A percentile compares a stretch with the other conserved stretches of the same genome.
Conservation (phyloP, 2,329 filamentous ascomycete genomes). For the Chaetomium globosum region DNA sequence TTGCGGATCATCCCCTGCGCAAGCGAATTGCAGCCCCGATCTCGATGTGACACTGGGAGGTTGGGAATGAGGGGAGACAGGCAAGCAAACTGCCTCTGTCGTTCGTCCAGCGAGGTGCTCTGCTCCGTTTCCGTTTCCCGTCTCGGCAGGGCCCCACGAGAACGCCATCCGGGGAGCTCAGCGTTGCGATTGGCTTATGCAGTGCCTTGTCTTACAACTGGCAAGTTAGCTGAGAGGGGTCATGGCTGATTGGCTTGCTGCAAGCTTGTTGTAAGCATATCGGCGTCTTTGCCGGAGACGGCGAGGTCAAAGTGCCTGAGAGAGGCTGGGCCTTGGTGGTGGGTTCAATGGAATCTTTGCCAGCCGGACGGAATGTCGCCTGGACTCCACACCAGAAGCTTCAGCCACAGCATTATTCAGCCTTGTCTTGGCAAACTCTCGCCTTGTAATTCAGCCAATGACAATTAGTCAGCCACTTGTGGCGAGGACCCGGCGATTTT, state of each 20-base stretch:
- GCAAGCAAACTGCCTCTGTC: not conserved
- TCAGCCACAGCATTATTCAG: slow-evolving; percentile 34
- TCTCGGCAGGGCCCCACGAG: not conserved
- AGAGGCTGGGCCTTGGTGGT: not conserved
- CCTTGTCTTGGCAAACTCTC: slow-evolving; percentile 20
- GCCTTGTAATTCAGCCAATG: slow-evolving; percentile 20
- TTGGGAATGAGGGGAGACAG: not conserved
- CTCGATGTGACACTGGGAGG: slow-evolving; percentile 9
- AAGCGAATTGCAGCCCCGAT: slow-evolving; percentile 12
- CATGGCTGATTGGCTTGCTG: not conserved
- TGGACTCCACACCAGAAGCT: slow-evolving; percentile 24
- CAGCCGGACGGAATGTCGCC: not conserved
- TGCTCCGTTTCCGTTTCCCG: not conserved
- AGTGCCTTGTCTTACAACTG: slow-evolving; percentile 20
- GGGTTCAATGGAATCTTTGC: not conserved
- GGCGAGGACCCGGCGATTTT: slow-evolving; percentile 27
- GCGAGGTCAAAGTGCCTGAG: not conserved
- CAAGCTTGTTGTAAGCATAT: not conserved
- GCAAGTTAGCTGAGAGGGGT: not conserved
- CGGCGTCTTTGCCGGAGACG: not conserved
- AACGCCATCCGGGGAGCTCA: not conserved
- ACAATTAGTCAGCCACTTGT: slow-evolving; percentile 29
- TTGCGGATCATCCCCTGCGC: slow-evolving; percentile 17
- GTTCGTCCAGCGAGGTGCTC: not conserved
- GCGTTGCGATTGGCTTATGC: slow-evolving; percentile 13